Conservation (phyloP, 148 eudicot species). For the Diospyros lotus region DNA sequence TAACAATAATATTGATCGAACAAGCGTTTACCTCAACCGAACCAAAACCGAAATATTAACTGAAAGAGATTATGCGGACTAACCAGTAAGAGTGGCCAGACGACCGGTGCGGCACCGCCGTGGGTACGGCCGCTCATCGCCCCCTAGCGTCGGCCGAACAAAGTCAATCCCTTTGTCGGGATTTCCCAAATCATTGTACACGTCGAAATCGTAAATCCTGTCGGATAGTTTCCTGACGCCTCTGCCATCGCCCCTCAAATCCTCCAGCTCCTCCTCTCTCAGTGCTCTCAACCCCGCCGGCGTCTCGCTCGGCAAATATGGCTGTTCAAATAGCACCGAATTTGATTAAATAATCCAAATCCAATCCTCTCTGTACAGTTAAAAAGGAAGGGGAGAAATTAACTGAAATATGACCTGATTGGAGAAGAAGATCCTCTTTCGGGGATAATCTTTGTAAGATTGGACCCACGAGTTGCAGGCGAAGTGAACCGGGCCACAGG, state of each 20-base stretch:
- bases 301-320: constrained; percentile 80
- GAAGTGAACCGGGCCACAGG: constrained; percentile 84
- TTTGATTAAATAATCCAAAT: too few species aligned
- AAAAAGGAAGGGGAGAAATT: too few species aligned
- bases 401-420: constrained; percentile 51
- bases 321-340: constrained; percentile 35
- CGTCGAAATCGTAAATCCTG: constrained; percentile 67
- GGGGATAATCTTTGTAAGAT: constrained; percentile 62
- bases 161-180: constrained; percentile 62
- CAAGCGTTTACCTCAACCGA: too few species aligned
- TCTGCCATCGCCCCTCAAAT: constrained; percentile 70
- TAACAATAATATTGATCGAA: too few species aligned
- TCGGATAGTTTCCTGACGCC: constrained; percentile 68
- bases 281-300: constrained; percentile 71
- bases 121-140: constrained; percentile 62
- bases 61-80: neutral
- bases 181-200: constrained; percentile 84
- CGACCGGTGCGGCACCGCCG: constrained; percentile 93
- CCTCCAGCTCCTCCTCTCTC: constrained; percentile 72
- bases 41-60: too few species aligned
- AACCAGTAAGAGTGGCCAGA: constrained; percentile 61
- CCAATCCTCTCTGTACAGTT: too few species aligned
- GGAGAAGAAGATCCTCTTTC: constrained; percentile 63
- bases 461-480: constrained; percentile 93
- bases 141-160: constrained; percentile 70